phyloP scores from a whole-genome alignment of 768 basidiomycete genomes.

The Hydnomerulius pinastri region DNA sequence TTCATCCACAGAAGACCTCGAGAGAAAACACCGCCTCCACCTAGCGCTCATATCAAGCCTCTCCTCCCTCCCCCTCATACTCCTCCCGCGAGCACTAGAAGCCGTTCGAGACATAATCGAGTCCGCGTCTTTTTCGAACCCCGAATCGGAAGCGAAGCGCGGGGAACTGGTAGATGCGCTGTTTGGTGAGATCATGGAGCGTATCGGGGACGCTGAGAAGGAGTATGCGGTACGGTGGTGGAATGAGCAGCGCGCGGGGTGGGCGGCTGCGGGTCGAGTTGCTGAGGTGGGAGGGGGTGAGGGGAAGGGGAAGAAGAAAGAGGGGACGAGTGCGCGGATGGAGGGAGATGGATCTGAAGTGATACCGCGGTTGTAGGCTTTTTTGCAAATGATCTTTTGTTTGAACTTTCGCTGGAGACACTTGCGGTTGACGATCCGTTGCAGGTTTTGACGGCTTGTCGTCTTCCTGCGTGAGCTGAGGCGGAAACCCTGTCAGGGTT shows the following conservation, averaged over 20 bases:
- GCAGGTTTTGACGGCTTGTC: too few species aligned
- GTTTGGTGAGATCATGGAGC: slow-evolving; percentile 63
- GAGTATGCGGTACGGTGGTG: slow-evolving; percentile 73
- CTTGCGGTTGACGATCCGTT: too few species aligned
- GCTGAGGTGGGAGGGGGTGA: background rate
- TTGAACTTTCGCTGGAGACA: too few species aligned
- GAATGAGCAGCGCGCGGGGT: slow-evolving; percentile 46
- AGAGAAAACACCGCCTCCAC: slow-evolving; percentile 54
- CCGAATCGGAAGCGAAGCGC: slow-evolving; percentile 28
- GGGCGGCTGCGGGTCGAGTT: slow-evolving; percentile 13
- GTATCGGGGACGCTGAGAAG: slow-evolving; percentile 70
- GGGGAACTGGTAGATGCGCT: slow-evolving; percentile 56
- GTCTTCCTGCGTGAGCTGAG: too few species aligned
- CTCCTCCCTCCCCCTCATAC: slow-evolving; percentile 56
- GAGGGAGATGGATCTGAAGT: background rate
- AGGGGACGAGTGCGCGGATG: too few species aligned
- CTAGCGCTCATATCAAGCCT: slow-evolving; percentile 67
- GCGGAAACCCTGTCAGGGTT: too few species aligned
- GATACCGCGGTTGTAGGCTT: slow-evolving; percentile 13
- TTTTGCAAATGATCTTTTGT: background rate
- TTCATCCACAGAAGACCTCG: slow-evolving; percentile 11
- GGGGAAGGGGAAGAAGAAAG: too few species aligned
- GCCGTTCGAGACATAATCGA: slow-evolving; percentile 42
- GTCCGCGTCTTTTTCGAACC: too few species aligned
- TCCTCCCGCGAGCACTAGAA: slow-evolving; percentile 58